Evolutionary conservation across 352 stramenopile species (phyloP), one percentile per base, ranked within the genome.

Genomic region (Pythium biforme): DNA sequence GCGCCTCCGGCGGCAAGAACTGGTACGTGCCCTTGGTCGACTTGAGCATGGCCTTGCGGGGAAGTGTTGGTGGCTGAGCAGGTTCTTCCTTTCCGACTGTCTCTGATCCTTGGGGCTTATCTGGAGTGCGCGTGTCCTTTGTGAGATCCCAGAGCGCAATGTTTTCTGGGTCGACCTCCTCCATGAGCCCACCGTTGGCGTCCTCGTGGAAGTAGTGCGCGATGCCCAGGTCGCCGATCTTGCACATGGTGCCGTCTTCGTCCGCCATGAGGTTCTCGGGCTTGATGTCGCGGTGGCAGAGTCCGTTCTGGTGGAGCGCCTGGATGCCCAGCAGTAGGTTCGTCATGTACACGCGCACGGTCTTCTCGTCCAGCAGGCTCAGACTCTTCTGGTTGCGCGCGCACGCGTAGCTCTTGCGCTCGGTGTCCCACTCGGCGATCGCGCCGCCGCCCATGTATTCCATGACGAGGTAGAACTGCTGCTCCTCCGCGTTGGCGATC

Each of bases 281-380:
- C 54, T 96, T 96, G 64, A 96, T 93, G 58, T 96, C 88, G 20
- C 88, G 84, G 53, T 96, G 88, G 15, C 83, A 87, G 4, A 95
- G 57, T 4, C 86, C 75, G 49, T 91, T 88, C 20, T 75, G 62
- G 54, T 96, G 88, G 2, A 95, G 64, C 9, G 85, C 85, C 43
- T 92, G 79, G 25, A 95, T 72, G 7, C 84, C 87, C 3, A 92
- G 55, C 27, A 89, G 69, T 10, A 89, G 62, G 48, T 86, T 75
- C 0, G 74, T 86, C 48, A 83, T 70, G 67, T 89, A 90, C 23
- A 61, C 56, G 5, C 79, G 75, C 15, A 81, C 76, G 0, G 71
- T 85, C 20, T 55, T 66, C 59, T 90, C 79, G 4, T 76, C 66
- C 29, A 81, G 41, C 2, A 83, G 41, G 46, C 74, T 72, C 47